These are phyloP conservation scores for Tritrichomonas musculus DNA, from an alignment of 208 protist genomes.

Conservation along the genomic window DNA sequence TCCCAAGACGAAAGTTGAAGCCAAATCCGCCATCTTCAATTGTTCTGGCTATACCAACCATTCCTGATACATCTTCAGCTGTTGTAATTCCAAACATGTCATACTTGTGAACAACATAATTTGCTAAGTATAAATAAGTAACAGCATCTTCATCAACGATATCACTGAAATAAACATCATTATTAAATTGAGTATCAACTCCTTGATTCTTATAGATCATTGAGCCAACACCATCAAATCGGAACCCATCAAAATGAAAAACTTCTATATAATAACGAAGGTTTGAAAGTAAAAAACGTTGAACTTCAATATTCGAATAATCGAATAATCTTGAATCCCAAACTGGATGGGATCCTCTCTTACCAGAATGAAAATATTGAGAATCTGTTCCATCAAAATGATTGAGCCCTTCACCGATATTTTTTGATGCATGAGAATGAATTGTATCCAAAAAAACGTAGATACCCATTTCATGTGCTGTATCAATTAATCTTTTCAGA, in stretches of 20 bases:
- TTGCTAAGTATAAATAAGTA: constrained; percentile 63
- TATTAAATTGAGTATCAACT: background rate
- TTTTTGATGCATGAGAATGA: constrained; percentile 53
- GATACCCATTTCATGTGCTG: constrained; percentile 59
- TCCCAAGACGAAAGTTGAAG: constrained; percentile 73
- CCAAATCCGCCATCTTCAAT: constrained; percentile 68
- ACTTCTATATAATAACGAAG: constrained; percentile 47
- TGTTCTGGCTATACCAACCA: constrained; percentile 63
- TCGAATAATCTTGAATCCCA: constrained; percentile 69
- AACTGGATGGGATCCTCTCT: constrained; percentile 47
- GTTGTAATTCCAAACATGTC: constrained; percentile 39
- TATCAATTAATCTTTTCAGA: constrained; percentile 68
- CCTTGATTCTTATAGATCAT: constrained; percentile 75
- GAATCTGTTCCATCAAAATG: constrained; percentile 64
- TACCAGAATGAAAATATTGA: constrained; percentile 60
- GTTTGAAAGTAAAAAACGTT: constrained; percentile 54
- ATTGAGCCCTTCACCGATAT: constrained; percentile 65
- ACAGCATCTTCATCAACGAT: constrained; percentile 61
- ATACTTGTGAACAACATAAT: constrained; percentile 40
- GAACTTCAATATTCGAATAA: constrained; percentile 66
- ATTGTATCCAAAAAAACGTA: constrained; percentile 72
- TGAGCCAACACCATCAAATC: constrained; percentile 77
- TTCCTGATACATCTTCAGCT: constrained; percentile 61
- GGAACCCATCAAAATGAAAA: constrained; percentile 74
- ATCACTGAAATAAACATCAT: constrained; percentile 66